These are phyloP conservation scores for Deinandra increscens DNA, from an alignment of 129 eudicot genomes.

Conservation along the genomic window DNA sequence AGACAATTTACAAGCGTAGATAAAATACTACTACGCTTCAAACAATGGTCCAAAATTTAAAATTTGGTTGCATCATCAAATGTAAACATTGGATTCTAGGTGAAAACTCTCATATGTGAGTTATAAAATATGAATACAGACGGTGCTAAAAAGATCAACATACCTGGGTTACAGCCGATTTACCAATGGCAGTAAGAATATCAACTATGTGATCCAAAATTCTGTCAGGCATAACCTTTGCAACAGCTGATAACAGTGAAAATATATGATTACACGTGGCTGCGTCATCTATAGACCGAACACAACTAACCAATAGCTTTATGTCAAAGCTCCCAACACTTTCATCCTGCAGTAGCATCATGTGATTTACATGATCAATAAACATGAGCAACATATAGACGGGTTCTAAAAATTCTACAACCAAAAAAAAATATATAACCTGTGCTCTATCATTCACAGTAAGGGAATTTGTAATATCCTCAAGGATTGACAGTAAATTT, in stretches of 20 bases:
- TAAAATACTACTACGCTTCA: slow-evolving; percentile 14
- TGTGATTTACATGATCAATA: slow-evolving; percentile 1
- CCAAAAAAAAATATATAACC: slow-evolving; percentile 25
- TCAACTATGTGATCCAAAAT: slow-evolving; percentile 65
- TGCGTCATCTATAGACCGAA: slow-evolving; percentile 56
- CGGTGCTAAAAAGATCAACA: slow-evolving; percentile 3
- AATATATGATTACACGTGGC: slow-evolving; percentile 69
- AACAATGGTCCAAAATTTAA: background rate
- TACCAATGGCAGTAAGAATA: slow-evolving; percentile 58
- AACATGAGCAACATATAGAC: background rate
- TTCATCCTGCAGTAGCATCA: slow-evolving; percentile 50
- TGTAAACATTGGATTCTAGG: background rate
- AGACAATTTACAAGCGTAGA: background rate
- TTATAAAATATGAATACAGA: background rate
- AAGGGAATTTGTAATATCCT: slow-evolving; percentile 61
- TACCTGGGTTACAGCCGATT: slow-evolving; percentile 80
- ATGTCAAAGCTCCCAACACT: slow-evolving; percentile 41
- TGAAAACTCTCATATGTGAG: background rate
- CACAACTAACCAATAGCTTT: slow-evolving; percentile 70
- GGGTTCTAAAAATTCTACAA: background rate
- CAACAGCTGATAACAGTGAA: slow-evolving; percentile 65
- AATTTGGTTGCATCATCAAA: background rate
- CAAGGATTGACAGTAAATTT: slow-evolving; percentile 64
- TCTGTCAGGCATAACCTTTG: slow-evolving; percentile 63
- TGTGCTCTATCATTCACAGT: slow-evolving; percentile 15